Base-by-base conservation (phyloP, 306 rosid species). In the Acacia confusa region DNA sequence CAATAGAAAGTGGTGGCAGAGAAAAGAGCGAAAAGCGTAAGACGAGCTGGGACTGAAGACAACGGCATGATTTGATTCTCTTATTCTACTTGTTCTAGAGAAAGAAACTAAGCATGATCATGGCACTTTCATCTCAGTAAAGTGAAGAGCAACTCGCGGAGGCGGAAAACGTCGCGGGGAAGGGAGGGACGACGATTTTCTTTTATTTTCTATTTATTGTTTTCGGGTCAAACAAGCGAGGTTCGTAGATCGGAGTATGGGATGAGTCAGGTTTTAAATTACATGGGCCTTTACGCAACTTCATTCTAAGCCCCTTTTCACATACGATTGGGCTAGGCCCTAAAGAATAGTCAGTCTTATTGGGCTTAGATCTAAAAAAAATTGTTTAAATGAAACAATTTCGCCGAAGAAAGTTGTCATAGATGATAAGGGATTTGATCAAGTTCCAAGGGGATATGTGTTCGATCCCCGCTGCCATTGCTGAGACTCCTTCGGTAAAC, bases 11-110 rank as follows among this genome's bases (percentile, higher is more conserved):
- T 81, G 66, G 99, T 82, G 80, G 93, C 98, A 40, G 99, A 93
- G 85, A 95, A 92, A 74, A 93, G 91, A 44, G 98, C 97, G 24
- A 95, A 90, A 74, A 93, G 92, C n/a, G 98, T 84, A 63, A 95
- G 87, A 65, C 90, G 97, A 11, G 90, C 88, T 0, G 88, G 74
- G 77, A 81, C 57, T 1, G 99, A 93, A 65, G 93, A 84, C 0
- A 84, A 6, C 43, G 91, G 38, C 98, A 94, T 94, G 88, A 82
- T 79, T 82, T 61, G 60, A 44, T 79, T 9, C 19, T 24, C 22
- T 53, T 14, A 6, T 36, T 7, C 61, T 75, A 50, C 72, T 69
- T 36, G 61, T 13, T 48, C 38, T 1, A 58, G 40, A 70, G 34
- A 55, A 24, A 66, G 9, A 65, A n/a, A 15, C 12, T 7, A 32